Evolutionary conservation across 2,329 filamentous ascomycete genomes (phyloP).

Genomic region (Penicillium sp.): DNA sequence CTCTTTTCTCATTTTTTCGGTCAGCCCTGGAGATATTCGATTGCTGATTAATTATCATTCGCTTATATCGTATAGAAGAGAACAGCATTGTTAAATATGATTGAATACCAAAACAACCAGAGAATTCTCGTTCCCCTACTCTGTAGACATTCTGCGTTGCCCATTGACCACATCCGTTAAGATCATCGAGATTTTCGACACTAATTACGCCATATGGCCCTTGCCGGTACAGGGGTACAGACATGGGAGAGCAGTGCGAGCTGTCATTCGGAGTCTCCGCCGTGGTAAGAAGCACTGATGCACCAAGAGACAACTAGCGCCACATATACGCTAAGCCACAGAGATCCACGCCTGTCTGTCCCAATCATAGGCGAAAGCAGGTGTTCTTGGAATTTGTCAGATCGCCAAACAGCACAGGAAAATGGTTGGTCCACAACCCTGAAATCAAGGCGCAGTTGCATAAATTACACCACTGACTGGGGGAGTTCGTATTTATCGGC

Average conservation of each 20-base stretch:
- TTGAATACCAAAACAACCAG: not conserved
- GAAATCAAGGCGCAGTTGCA: conserved; percentile 12
- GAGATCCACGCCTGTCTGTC: not conserved
- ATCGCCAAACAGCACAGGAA: not conserved
- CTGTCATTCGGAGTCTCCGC: conserved; percentile 9
- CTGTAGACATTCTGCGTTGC: not conserved
- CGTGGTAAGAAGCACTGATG: not conserved
- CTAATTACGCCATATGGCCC: conserved; percentile 6
- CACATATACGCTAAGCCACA: conserved; percentile 6
- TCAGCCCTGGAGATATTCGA: not conserved
- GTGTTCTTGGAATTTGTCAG: not conserved
- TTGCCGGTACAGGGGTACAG: not conserved
- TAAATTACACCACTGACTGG: conserved; percentile 18
- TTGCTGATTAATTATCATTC: not conserved
- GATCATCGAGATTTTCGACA: not conserved
- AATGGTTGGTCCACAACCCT: not conserved
- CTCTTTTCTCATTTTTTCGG: not conserved
- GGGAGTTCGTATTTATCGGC: conserved; percentile 16
- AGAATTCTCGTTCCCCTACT: not conserved
- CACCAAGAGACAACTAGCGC: conserved; percentile 2
- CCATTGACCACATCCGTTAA: not conserved
- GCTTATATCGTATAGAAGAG: not conserved
- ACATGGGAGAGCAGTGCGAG: not conserved
- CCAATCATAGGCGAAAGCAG: conserved; percentile 1
- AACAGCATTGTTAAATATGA: not conserved